phyloP scores from a whole-genome alignment of 192 early-diverging fungal species.

The Coemansia brasiliensis region DNA sequence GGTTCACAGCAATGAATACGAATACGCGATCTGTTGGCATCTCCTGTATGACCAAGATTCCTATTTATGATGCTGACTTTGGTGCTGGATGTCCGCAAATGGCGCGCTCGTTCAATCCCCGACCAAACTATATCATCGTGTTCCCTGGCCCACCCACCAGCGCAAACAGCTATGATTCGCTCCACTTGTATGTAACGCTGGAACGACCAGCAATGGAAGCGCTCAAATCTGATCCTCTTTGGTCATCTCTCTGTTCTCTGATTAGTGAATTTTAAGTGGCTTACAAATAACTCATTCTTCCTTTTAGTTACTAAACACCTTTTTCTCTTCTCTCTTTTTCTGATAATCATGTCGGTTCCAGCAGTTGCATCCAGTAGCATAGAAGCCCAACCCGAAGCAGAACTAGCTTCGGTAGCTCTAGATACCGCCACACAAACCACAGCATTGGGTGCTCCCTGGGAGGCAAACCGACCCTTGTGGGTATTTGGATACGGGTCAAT shows the following conservation, averaged over 20 bases:
- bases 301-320: background rate
- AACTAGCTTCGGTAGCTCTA: background rate
- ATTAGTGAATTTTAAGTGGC: slow-evolving; percentile 21
- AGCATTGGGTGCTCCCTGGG: slow-evolving; percentile 27
- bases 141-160: slow-evolving; percentile 39
- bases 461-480: slow-evolving; percentile 51
- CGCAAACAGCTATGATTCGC: slow-evolving; percentile 3
- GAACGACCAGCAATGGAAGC: slow-evolving; percentile 37
- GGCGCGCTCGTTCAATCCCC: slow-evolving; percentile 44
- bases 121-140: slow-evolving; percentile 45
- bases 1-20: slow-evolving; percentile 43
- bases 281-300: background rate
- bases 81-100: slow-evolving; percentile 36
- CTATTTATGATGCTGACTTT: slow-evolving; percentile 44
- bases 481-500: slow-evolving; percentile 72
- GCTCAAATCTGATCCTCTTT: slow-evolving; percentile 21
- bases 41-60: slow-evolving; percentile 48
- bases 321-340: slow-evolving; percentile 13
- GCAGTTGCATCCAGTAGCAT: background rate
- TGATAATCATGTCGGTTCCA: slow-evolving; percentile 1
- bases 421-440: background rate
- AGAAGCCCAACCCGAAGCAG: background rate
- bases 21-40: slow-evolving; percentile 27
- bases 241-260: slow-evolving; percentile 22
- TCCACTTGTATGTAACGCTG: slow-evolving; percentile 46